These are phyloP conservation scores for Cytospora chrysosperma DNA, from an alignment of 2,329 filamentous ascomycete species.

Conservation along the genomic window DNA sequence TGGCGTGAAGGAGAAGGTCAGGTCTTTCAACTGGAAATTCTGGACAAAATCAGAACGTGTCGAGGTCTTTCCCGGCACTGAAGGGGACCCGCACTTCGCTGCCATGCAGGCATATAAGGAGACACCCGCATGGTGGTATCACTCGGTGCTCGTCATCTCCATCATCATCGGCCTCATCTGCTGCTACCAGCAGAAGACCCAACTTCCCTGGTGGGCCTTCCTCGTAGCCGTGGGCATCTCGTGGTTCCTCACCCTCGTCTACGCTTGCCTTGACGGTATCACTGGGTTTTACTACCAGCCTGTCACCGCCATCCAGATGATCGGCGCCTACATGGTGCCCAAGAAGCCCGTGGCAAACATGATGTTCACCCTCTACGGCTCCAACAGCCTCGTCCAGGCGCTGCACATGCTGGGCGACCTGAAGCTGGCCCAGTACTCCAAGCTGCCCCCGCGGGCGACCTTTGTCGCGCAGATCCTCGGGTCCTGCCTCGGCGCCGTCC, in stretches of 20 bases:
- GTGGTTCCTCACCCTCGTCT: conserved; percentile 39
- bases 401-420: conserved; percentile 35
- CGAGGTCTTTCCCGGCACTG: neutral
- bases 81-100: conserved; percentile 42
- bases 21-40: conserved; percentile 15
- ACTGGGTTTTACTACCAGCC: conserved; percentile 42
- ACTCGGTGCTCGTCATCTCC: conserved; percentile 34
- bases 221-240: conserved; percentile 38
- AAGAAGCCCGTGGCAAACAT: conserved; percentile 42
- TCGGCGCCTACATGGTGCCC: conserved; percentile 48
- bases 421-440: conserved; percentile 39
- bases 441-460: conserved; percentile 42
- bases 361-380: conserved; percentile 42
- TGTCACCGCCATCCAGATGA: conserved; percentile 41
- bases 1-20: conserved; percentile 25
- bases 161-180: conserved; percentile 39
- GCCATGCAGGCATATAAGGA: conserved; percentile 43
- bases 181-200: conserved; percentile 38
- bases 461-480: conserved; percentile 45
- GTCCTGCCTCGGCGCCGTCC: conserved; percentile 40
- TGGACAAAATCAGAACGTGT: too few species aligned
- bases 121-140: conserved; percentile 44
- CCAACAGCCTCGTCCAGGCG: conserved; percentile 36
- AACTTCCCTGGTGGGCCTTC: conserved; percentile 44
- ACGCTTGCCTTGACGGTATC: conserved; percentile 39